These are phyloP conservation scores for Brassica hybrid DNA, from an alignment of 441 rosid genomes.

Conservation along the genomic window DNA sequence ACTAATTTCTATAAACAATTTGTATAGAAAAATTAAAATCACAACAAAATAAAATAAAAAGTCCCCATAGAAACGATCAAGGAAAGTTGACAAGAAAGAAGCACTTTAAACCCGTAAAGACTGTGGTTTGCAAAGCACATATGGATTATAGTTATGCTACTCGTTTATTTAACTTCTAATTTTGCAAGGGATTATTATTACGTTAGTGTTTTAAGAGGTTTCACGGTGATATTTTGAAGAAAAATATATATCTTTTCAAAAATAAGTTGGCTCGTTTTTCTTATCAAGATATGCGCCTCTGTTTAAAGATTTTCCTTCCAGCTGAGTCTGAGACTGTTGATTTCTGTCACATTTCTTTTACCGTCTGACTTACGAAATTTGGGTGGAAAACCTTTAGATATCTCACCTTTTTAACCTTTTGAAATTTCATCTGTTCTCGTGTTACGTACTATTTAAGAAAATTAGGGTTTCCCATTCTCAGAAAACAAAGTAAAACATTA, in stretches of 20 bases:
- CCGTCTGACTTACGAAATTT: conserved; percentile 52
- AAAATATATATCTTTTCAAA: not conserved
- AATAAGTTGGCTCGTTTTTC: not conserved
- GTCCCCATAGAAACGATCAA: too few relatives aligned
- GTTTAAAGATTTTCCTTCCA: conserved; percentile 6
- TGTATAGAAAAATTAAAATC: too few relatives aligned
- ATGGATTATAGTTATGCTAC: too few relatives aligned
- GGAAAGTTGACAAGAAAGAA: too few relatives aligned
- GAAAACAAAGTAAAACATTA: not conserved
- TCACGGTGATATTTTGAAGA: too few relatives aligned
- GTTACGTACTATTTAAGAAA: not conserved
- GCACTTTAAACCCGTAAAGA: too few relatives aligned
- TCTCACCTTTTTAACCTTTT: conserved; percentile 28
- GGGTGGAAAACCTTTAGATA: conserved; percentile 29
- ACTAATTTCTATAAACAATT: not conserved
- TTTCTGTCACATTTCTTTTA: conserved; percentile 53
- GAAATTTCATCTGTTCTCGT: conserved; percentile 35
- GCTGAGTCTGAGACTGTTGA: conserved; percentile 20
- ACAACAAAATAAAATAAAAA: too few relatives aligned
- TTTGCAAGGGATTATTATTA: too few relatives aligned
- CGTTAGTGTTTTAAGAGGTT: too few relatives aligned
- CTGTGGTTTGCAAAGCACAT: too few relatives aligned
- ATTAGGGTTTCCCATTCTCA: not conserved
- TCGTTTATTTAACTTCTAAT: too few relatives aligned
- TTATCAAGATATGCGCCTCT: conserved; percentile 17